Conservation (phyloP, 2,329 filamentous ascomycete species). For the Alternaria sp. region DNA sequence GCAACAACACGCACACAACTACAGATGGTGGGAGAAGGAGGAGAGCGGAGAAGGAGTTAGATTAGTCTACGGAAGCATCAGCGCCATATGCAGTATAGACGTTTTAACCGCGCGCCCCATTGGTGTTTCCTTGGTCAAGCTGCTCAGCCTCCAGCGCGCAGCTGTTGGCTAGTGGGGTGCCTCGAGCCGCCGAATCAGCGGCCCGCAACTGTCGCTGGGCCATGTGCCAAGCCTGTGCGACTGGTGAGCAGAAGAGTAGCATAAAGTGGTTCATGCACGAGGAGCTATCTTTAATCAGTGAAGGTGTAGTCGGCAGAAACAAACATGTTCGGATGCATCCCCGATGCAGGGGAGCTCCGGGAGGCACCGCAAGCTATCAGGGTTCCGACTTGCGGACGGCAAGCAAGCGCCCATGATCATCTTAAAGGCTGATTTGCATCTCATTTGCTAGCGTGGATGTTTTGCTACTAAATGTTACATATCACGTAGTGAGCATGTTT, state of each 20-base stretch:
- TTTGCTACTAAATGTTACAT: neutral
- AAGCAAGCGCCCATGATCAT: slow-evolving; percentile 28
- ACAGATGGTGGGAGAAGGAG: slow-evolving; percentile 2
- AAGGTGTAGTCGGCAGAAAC: neutral
- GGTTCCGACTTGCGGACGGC: slow-evolving; percentile 25
- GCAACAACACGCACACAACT: slow-evolving; percentile 5
- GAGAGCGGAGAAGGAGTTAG: slow-evolving; percentile 4
- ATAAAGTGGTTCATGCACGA: slow-evolving; percentile 6
- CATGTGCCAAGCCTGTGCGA: slow-evolving; percentile 26
- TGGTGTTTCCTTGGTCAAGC: slow-evolving; percentile 29
- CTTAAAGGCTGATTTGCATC: slow-evolving; percentile 3
- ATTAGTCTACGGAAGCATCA: slow-evolving; percentile 29
- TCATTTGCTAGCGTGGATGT: slow-evolving; percentile 23
- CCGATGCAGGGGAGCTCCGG: slow-evolving; percentile 6
- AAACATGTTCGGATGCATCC: slow-evolving; percentile 8
- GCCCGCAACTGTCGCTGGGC: slow-evolving; percentile 20
- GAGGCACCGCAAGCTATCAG: slow-evolving; percentile 11
- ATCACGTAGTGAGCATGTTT: neutral
- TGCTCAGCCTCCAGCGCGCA: slow-evolving; percentile 47
- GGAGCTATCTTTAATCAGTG: neutral
- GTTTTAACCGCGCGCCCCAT: slow-evolving; percentile 32
- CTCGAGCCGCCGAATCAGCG: slow-evolving; percentile 40
- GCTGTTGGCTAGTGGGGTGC: slow-evolving; percentile 45
- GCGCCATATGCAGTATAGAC: slow-evolving; percentile 30
- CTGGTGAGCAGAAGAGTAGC: slow-evolving; percentile 20